These are phyloP conservation scores for Gracilaria caudata DNA, from an alignment of 23 red algal genomes.

Conservation along the genomic window DNA sequence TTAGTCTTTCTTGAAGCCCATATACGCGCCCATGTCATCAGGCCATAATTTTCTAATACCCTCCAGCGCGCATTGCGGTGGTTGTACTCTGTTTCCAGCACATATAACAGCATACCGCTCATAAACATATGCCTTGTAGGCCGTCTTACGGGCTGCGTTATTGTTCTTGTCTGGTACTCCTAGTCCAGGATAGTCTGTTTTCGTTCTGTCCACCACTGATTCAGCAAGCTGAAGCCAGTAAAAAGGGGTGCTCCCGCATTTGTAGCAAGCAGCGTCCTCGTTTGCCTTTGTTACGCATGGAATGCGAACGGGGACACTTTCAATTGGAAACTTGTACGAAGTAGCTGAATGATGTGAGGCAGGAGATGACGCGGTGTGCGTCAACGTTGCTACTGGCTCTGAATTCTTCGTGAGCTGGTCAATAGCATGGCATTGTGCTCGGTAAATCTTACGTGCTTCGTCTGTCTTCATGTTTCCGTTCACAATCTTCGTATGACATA, in stretches of 20 bases:
- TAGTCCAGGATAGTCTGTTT: not conserved
- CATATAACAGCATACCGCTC: constrained; percentile 2
- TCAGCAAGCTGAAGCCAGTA: constrained; percentile 2
- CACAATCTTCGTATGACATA: too few relatives aligned
- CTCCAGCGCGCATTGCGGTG: not conserved
- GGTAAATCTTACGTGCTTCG: too few relatives aligned
- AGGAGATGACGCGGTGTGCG: too few relatives aligned
- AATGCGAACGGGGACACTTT: not conserved
- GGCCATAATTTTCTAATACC: constrained; percentile 26
- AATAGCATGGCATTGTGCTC: too few relatives aligned
- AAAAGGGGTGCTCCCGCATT: constrained; percentile 5
- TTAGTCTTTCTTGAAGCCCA: constrained; percentile 16
- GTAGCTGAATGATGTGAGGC: not conserved
- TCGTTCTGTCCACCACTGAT: not conserved
- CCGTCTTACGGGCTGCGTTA: not conserved
- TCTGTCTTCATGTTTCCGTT: too few relatives aligned
- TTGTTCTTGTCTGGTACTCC: not conserved
- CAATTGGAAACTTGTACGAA: not conserved
- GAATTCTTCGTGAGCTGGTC: too few relatives aligned
- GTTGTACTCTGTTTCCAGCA: not conserved
- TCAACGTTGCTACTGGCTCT: too few relatives aligned
- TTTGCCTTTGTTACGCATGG: not conserved
- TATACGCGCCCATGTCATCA: not conserved
- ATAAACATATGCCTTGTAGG: constrained; percentile 12
- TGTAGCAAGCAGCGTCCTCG: constrained; percentile 3